Conservation (phyloP, 805 yeast genomes). For the Ogataea nonfermentans region DNA sequence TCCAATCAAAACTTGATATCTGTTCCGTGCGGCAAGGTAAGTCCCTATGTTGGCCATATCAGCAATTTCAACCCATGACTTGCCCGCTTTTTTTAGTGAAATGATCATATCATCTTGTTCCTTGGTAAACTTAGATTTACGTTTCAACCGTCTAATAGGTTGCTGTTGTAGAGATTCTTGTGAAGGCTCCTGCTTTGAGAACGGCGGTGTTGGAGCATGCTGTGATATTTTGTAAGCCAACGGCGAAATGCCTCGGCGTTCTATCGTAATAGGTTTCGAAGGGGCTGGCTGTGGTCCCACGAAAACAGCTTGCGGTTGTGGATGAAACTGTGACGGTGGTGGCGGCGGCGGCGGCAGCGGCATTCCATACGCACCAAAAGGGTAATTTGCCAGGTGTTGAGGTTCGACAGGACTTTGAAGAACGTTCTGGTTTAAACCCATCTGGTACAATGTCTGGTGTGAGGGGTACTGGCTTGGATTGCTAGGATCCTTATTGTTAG, state of each 20-base stretch:
- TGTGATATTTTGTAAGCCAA: slow-evolving; percentile 29
- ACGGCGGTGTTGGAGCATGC: slow-evolving; percentile 29
- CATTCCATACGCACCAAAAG: background rate
- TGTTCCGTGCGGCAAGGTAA: slow-evolving; percentile 69
- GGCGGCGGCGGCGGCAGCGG: slow-evolving; percentile 1
- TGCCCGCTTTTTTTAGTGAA: slow-evolving; percentile 58
- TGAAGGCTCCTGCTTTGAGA: slow-evolving; percentile 23
- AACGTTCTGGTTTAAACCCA: background rate
- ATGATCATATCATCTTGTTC: slow-evolving; percentile 69
- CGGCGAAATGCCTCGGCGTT: slow-evolving; percentile 21
- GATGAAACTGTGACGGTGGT: background rate
- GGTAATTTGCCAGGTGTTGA: background rate
- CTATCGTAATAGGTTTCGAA: slow-evolving; percentile 3
- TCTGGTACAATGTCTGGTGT: background rate
- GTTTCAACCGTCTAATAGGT: slow-evolving; percentile 46
- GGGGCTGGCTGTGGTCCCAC: slow-evolving; percentile 10
- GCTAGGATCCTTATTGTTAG: background rate
- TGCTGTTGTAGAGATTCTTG: slow-evolving; percentile 21
- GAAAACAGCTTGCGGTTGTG: slow-evolving; percentile 5
- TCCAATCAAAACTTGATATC: slow-evolving; percentile 79
- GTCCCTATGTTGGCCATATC: slow-evolving; percentile 60
- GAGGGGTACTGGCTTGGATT: background rate
- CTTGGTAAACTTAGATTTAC: slow-evolving; percentile 66
- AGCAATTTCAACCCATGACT: slow-evolving; percentile 74
- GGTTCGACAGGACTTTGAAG: background rate